phyloP scores from a whole-genome alignment of 2,329 filamentous ascomycete species.

The Penicillium sp. region DNA sequence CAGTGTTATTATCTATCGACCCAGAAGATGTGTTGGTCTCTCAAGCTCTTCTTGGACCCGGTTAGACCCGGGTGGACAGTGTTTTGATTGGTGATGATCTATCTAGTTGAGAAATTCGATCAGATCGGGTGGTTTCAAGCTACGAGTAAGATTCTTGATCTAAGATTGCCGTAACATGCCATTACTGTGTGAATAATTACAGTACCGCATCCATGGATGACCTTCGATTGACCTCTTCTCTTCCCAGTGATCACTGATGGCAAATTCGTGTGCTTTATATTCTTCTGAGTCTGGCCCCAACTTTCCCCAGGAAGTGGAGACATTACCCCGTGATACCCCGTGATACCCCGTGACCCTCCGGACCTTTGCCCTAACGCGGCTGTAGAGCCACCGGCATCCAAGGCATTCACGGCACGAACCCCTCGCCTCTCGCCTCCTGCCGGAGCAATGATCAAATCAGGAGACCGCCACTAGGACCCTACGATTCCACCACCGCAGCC shows the following conservation, averaged over 20 bases:
- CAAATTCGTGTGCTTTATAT: not conserved
- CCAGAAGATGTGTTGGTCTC: not conserved
- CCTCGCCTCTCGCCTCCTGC: not conserved
- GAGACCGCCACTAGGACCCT: not conserved
- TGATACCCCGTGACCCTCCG: not conserved
- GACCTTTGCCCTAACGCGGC: not conserved
- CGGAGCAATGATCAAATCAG: too few species aligned
- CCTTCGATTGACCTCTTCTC: too few species aligned
- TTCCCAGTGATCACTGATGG: too few species aligned
- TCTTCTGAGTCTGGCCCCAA: not conserved
- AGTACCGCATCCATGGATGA: too few species aligned
- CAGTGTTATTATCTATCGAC: not conserved
- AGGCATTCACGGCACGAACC: not conserved
- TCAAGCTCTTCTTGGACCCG: not conserved
- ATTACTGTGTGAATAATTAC: not conserved
- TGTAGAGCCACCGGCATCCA: not conserved
- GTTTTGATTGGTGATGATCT: constrained; percentile 3
- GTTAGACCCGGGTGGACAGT: not conserved
- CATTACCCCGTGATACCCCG: not conserved
- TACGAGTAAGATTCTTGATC: not conserved
- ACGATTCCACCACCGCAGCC: not conserved
- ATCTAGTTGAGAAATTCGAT: constrained; percentile 11
- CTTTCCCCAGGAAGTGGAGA: not conserved
- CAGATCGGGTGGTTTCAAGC: not conserved
- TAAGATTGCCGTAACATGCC: not conserved